Base-by-base conservation (phyloP, 768 basidiomycete species). In the Xanthoconium stramineum region DNA sequence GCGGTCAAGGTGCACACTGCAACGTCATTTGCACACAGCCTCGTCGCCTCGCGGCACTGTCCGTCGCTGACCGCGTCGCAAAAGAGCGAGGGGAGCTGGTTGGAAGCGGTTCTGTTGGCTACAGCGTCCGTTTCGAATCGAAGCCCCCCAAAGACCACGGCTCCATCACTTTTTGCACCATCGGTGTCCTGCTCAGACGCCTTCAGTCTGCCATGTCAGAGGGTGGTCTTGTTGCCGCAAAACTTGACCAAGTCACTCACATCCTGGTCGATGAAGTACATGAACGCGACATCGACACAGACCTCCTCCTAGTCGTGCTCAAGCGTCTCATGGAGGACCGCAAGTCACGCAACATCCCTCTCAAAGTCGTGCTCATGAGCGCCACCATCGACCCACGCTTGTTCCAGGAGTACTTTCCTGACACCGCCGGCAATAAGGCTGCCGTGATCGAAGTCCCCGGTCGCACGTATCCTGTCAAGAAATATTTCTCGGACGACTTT, bases 261-360 rank as follows among this genome's bases (percentile, higher is more conserved):
- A 83, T 98, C 55, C 72, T 97, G 44, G 92, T 98, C 29, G 95
- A 98, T 69, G 94, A 98, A 74, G 94, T 94, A 5, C 95, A 98
- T 70, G 95, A 97, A 72, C 87, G 95, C 30, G 93, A 96, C 62
- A 83, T 96, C 56, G 94, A 97, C 66, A 95, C 92, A 0, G 95
- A 97, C 70, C 74, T 97, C 24, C 74, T 94, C 42, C 81, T 98
- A 17, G 91, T 94, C 55, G 91, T 94, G 6, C 80, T 98, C 52
- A 94, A 95, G 71, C 83, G 91, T 24, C 72, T 95, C 24, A 72
- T 95, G 65, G 81, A 79, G 7, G 86, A 92, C 55, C 83, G 94
- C 61, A 86, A 82, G 67, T 76, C 81, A 7, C 80, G 81, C 59
- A 80, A 82, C 12, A 82, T 85, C 46, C 85, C 89, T 3, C 73